Conservation (phyloP, 2,329 filamentous ascomycete species). For the Fusarium brachygibbosum region DNA sequence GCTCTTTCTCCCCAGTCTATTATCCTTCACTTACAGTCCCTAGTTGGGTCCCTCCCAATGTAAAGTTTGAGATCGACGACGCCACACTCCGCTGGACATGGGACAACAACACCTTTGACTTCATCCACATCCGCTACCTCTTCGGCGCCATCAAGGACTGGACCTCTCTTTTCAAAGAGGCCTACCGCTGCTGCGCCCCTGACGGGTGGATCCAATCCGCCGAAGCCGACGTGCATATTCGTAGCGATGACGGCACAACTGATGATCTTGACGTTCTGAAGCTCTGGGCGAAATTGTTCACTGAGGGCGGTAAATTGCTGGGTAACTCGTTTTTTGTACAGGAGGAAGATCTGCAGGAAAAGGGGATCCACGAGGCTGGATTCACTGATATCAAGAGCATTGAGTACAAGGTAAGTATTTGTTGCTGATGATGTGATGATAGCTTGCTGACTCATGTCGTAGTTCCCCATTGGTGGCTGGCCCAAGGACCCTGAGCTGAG, state of each 20-base stretch:
- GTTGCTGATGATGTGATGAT: not conserved
- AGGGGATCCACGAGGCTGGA: constrained; percentile 36
- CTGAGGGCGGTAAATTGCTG: constrained; percentile 33
- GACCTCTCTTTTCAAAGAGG: constrained; percentile 28
- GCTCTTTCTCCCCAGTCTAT: fast-evolving
- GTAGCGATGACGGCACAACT: constrained; percentile 42
- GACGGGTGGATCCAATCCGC: constrained; percentile 40
- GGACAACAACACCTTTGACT: constrained; percentile 37
- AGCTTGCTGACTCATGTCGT: not conserved
- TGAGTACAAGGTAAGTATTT: constrained; percentile 35
- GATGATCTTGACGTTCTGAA: constrained; percentile 32
- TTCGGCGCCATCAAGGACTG: constrained; percentile 43
- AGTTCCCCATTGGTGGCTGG: constrained; percentile 46
- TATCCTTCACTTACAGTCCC: not conserved
- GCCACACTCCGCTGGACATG: constrained; percentile 41
- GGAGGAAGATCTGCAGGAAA: constrained; percentile 22
- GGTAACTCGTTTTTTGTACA: constrained; percentile 37
- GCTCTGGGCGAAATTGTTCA: constrained; percentile 31
- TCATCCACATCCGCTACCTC: constrained; percentile 44
- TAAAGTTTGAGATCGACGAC: constrained; percentile 44
- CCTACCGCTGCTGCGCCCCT: constrained; percentile 33
- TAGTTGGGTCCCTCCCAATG: constrained; percentile 40
- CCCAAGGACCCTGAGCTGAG: constrained; percentile 28
- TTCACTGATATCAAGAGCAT: constrained; percentile 37
- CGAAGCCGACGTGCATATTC: constrained; percentile 40